Evolutionary conservation across 352 stramenopile species (phyloP).

Genomic region (Blastocystis sp.): DNA sequence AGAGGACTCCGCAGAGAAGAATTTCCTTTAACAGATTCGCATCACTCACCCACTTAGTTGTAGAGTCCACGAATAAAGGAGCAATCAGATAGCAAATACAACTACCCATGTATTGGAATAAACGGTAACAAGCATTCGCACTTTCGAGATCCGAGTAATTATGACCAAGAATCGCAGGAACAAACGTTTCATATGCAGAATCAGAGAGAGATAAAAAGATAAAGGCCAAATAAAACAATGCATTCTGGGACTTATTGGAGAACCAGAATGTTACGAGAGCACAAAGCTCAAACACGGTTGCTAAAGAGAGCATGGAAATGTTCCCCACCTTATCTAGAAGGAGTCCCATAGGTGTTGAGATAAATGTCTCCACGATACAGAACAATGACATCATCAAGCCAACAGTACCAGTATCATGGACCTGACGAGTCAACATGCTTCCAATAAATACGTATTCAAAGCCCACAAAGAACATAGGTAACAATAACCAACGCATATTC

Average conservation of each 20-base stretch:
- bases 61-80: slow-evolving; percentile 66
- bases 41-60: slow-evolving; percentile 75
- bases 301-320: background rate
- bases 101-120: slow-evolving; percentile 59
- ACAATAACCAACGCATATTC: slow-evolving; percentile 42
- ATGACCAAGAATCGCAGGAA: slow-evolving; percentile 45
- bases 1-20: slow-evolving; percentile 75
- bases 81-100: slow-evolving; percentile 61
- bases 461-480: slow-evolving; percentile 59
- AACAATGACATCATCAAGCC: slow-evolving; percentile 60
- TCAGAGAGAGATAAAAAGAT: slow-evolving; percentile 60
- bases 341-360: slow-evolving; percentile 30
- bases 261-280: slow-evolving; percentile 42
- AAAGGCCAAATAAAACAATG: slow-evolving; percentile 43
- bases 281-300: slow-evolving; percentile 20
- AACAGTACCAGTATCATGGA: slow-evolving; percentile 25
- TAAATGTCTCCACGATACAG: slow-evolving; percentile 47
- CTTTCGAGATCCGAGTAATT: slow-evolving; percentile 54
- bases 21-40: slow-evolving; percentile 73
- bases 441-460: slow-evolving; percentile 62
- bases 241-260: slow-evolving; percentile 21
- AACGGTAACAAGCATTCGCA: slow-evolving; percentile 46
- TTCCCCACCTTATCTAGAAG: slow-evolving; percentile 45
- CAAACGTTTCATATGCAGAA: slow-evolving; percentile 38
- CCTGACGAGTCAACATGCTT: slow-evolving; percentile 53